Conservation (phyloP, 2,329 filamentous ascomycete genomes). For the Chrysosphaeria jannelii region DNA sequence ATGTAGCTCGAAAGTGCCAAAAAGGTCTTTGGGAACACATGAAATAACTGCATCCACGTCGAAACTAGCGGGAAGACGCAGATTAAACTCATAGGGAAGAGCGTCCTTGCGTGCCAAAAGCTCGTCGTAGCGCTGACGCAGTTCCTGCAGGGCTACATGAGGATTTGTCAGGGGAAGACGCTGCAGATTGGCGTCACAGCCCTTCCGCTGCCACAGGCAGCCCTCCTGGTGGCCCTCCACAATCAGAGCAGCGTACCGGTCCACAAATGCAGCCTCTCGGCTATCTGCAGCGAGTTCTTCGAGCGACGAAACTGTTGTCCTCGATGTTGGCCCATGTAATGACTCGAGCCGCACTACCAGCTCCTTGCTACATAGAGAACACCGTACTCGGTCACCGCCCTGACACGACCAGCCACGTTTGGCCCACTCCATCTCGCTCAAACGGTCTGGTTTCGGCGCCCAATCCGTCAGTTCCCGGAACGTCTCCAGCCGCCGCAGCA, state of each 20-base stretch:
- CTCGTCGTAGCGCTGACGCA: conserved; percentile 35
- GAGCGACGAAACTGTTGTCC: neutral
- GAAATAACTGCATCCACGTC: conserved; percentile 17
- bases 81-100: conserved; percentile 29
- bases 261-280: conserved; percentile 24
- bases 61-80: conserved; percentile 22
- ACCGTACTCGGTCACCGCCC: conserved; percentile 56
- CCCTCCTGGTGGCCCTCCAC: conserved; percentile 45
- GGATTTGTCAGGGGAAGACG: conserved; percentile 33
- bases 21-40: conserved; percentile 22
- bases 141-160: conserved; percentile 20
- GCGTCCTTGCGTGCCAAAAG: conserved; percentile 21
- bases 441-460: conserved; percentile 66
- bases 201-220: conserved; percentile 62
- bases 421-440: conserved; percentile 83
- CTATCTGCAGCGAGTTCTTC: conserved; percentile 18
- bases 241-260: conserved; percentile 46
- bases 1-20: too few species aligned
- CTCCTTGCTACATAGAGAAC: conserved; percentile 59
- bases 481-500: conserved; percentile 52
- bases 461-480: conserved; percentile 80
- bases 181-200: conserved; percentile 45
- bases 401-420: conserved; percentile 77
- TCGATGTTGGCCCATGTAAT: too few species aligned
- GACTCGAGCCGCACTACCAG: conserved; percentile 40